Conservation (phyloP, 2,329 filamentous ascomycete species). For the Fusarium camptoceras region DNA sequence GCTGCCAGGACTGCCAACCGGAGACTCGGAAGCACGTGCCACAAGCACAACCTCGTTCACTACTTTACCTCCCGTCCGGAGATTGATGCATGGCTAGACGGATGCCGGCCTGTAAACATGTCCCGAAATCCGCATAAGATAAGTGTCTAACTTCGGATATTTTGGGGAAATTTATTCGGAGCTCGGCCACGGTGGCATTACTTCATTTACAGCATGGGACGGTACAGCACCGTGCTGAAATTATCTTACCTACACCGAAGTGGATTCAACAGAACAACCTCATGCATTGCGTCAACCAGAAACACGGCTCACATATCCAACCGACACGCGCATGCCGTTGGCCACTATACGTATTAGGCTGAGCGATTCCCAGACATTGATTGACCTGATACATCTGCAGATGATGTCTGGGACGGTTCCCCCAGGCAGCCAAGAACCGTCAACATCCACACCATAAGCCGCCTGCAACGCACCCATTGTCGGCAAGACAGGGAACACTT, state of each 20-base stretch:
- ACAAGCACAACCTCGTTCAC: slow-evolving; percentile 3
- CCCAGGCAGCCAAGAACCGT: slow-evolving; percentile 22
- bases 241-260: slow-evolving; percentile 13
- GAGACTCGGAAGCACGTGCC: slow-evolving; percentile 21
- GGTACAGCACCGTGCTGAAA: neutral
- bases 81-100: neutral
- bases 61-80: slow-evolving; percentile 1
- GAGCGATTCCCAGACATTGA: neutral
- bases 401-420: neutral
- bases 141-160: neutral
- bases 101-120: neutral
- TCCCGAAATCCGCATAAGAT: slow-evolving; percentile 1
- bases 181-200: slow-evolving; percentile 5
- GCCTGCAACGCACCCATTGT: slow-evolving; percentile 9
- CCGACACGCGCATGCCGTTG: neutral
- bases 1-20: slow-evolving; percentile 6
- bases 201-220: slow-evolving; percentile 6
- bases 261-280: slow-evolving; percentile 12
- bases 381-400: slow-evolving; percentile 8
- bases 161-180: slow-evolving; percentile 4
- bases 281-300: slow-evolving; percentile 11
- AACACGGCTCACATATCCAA: slow-evolving; percentile 13
- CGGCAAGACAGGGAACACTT: slow-evolving; percentile 2
- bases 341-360: slow-evolving; percentile 1
- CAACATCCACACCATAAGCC: slow-evolving; percentile 28